Evolutionary conservation across 345 rosid species (phyloP), one percentile per base, ranked within the genome.

Genomic region (Pistacia integerrima): DNA sequence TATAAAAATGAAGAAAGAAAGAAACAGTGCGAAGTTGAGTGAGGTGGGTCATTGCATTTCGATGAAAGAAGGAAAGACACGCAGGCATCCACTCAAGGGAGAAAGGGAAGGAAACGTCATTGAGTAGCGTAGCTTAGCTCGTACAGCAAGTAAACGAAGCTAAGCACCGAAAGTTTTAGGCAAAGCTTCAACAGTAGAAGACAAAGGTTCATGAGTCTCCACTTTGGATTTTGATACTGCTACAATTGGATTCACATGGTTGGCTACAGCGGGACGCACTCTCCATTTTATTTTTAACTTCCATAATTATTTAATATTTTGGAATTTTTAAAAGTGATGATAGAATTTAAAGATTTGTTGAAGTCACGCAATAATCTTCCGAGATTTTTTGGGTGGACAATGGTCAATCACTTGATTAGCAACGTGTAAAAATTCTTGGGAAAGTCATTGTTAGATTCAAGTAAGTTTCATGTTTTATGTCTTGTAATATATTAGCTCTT

Each of bases 41-140:
- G 82, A 66, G 58, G 65, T 60, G 60, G 83, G 79, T 3, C 58
- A 46, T 20, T 64, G 74, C 85, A 82, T 76, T 76, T 2, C 57
- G 54, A 6, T 5, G 60, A 76, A 72, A 62, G 22, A 8, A 60
- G 68, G 41, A 28, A 7, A 69, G 76, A 51, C 66, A 78, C 67
- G 72, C 60, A 38, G 64, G 38, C 41, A 60, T 13, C 17, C 49
- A 57, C 36, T 51, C 38, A 67, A 36, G 0, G 25, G 11, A 54
- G 57, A 38, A 79, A 14, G 6, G 48, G 68, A 69, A n/a, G 67
- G 41, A 58, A 58, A 57, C 66, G 65, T 71, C 74, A 51, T 35
- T 70, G 33, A 30, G 33, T 30, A 30, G 33, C 33, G 33, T 30
- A 30, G 33, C 33, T 30, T 30, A 30, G 33, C 33, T 30, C 33